Evolutionary conservation across 768 basidiomycete species (phyloP).

Genomic region (Amanita molliuscula): DNA sequence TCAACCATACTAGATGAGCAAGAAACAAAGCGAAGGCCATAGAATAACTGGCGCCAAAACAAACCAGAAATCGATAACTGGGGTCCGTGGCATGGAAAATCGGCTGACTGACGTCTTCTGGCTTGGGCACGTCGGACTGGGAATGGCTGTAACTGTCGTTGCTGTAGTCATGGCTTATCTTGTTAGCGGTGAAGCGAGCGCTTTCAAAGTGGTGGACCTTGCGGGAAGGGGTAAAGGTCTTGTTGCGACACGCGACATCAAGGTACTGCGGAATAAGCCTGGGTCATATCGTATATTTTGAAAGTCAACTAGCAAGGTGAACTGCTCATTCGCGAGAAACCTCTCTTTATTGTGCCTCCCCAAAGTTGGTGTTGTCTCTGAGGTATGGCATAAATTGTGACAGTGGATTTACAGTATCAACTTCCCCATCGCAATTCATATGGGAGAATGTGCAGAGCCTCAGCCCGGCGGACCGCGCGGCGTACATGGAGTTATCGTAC

Average conservation of each 20-base stretch:
- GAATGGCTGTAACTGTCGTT: neutral
- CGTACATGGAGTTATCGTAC: conserved; percentile 48
- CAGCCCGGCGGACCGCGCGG: conserved; percentile 20
- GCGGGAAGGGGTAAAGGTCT: conserved; percentile 48
- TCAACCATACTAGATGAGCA: too few relatives aligned
- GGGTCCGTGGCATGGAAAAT: neutral
- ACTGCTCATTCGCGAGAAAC: conserved; percentile 41
- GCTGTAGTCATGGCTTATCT: neutral
- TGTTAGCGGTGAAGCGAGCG: neutral
- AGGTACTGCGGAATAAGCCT: conserved; percentile 19
- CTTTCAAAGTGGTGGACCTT: conserved; percentile 34
- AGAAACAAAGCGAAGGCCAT: neutral
- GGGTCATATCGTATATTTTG: neutral
- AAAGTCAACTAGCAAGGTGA: conserved; percentile 41
- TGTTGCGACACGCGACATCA: conserved; percentile 40
- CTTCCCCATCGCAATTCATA: conserved; percentile 37
- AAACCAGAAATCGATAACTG: neutral
- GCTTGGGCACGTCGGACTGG: neutral
- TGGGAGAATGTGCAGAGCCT: conserved; percentile 23
- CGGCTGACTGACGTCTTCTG: neutral
- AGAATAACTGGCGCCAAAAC: neutral
- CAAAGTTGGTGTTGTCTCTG: conserved; percentile 26
- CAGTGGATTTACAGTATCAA: conserved; percentile 21
- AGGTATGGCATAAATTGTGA: neutral
- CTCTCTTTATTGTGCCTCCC: conserved; percentile 41